Base-by-base conservation (phyloP, 2,329 filamentous ascomycete species). In the Diaporthe australafricana region DNA sequence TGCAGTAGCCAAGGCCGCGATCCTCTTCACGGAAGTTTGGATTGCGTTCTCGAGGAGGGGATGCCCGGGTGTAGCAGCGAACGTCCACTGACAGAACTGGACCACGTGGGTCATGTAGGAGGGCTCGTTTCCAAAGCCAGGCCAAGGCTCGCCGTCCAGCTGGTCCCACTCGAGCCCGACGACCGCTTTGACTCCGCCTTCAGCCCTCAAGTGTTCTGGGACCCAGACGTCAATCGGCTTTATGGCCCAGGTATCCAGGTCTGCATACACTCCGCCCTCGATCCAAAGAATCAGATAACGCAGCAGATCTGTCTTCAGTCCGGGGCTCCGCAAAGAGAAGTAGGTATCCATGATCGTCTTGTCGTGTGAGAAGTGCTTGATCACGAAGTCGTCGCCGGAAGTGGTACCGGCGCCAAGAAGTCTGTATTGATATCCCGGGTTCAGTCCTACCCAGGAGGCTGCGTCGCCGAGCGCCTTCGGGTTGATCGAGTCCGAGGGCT, bases 241-340 rank as follows among this genome's bases (percentile, higher is more conserved):
- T 17, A 90, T 79, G 8, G 87, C 87, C 76, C 89, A 85, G 14
- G 90, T 88, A 75, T 91, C 89, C 60, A 90, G 89, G 75, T 91
- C 89, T 30, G 87, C 84, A 78, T 90, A 91, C 5, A 86, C 77
- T 22, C 85, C 82, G 20, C 82, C 82, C 52, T 82, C 78, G 1
- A 63, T 70, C 8, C 42, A 48, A 3, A 80, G 75, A 30, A 80
- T 38, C 1, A 79, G 74, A 57, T 79, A 80, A 3, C 79, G 76
- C 1, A 79, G 74, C 12, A 80, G 52, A 47, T 80, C 77, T 7
- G 79, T 80, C 65, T 78, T 80, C 68, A 80, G 76, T 25, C 79
- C 80, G 5, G 77, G 77, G 47, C 78, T 78, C 11, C 70, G 71
- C 25, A 80, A 68, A 12, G 71, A 68, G 9, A 70, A 38, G 73